Base-by-base conservation (phyloP, 2,329 filamentous ascomycete species). In the Diaporthe humulicola region DNA sequence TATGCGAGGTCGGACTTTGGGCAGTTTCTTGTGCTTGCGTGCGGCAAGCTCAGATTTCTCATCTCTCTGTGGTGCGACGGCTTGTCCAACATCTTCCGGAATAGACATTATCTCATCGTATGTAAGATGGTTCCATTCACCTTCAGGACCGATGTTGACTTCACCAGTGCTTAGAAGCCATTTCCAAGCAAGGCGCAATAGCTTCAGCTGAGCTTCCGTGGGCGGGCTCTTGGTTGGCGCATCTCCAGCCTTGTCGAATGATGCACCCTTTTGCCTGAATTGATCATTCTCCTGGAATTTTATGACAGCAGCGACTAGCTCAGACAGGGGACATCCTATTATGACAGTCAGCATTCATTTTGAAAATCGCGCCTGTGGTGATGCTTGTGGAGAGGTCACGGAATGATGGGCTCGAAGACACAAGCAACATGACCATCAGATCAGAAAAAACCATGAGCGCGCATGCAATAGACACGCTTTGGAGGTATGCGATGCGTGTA, bases 131-230 rank as follows among this genome's bases (percentile, higher is more conserved):
- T 84, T 84, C 78, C 82, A 85, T 38, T 79, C 76, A 40, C 82
- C 83, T 38, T 83, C 76, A 7, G 76, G 77, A 25, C 84, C 85
- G 19, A 87, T 81, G 22, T 81, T 82, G 45, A 87, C 84, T 67
- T 87, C 85, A 5, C 83, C 80, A 64, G 84, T 83, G 30, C 80
- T 79, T 7, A 82, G 79, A 50, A 87, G 74, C 84, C 85, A 87
- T 58, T 78, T 77, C 86, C 86, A 87, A 38, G 84, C 83, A 74
- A 84, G 85, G 30, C 84, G 82, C 10, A 82, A 83, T 38, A 86
- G 80, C 15, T 77, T 78, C 69, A 84, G 76, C 73, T 85, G 83
- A 15, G 79, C 78, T n/a, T 80, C 77, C 1, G 74, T 81, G 36
- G 70, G 74, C 15, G 64, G 57, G 58, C 58, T 42, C 57, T 67